A percentile compares a stretch with the other conserved stretches of the same genome.
Evolutionary conservation across 2,329 filamentous ascomycete species (phyloP).

Genomic region (Apiospora aurea): DNA sequence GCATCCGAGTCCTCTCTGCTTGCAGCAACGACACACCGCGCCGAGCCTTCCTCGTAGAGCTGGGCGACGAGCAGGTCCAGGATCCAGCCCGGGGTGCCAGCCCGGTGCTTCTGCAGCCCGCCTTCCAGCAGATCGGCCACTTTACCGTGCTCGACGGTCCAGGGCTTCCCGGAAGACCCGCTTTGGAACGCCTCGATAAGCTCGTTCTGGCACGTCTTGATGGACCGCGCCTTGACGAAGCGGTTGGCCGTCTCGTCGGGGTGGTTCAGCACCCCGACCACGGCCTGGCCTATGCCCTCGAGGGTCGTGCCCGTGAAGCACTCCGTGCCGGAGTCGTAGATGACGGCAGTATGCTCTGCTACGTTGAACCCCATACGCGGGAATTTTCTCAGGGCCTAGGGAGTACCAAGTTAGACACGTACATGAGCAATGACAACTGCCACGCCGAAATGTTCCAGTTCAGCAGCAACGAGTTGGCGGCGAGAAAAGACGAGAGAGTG

Average conservation of each 20-base stretch:
- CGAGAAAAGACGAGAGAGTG: background rate
- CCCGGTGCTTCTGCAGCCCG: slow-evolving; percentile 34
- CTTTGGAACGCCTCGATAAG: slow-evolving; percentile 38
- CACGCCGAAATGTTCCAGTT: too few relatives aligned
- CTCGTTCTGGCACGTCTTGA: slow-evolving; percentile 36
- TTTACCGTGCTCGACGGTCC: slow-evolving; percentile 33
- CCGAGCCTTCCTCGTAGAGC: slow-evolving; percentile 40
- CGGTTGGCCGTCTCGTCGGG: slow-evolving; percentile 34
- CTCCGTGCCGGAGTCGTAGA: slow-evolving; percentile 39
- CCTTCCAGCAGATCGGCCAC: slow-evolving; percentile 31
- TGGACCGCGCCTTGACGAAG: slow-evolving; percentile 39
- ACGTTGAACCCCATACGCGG: slow-evolving; percentile 41
- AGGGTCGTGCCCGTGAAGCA: slow-evolving; percentile 40
- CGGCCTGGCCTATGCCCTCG: slow-evolving; percentile 38
- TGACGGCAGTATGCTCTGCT: slow-evolving; percentile 32
- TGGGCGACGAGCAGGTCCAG: slow-evolving; percentile 41
- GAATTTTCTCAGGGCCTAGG: slow-evolving; percentile 33
- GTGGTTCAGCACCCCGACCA: slow-evolving; percentile 26
- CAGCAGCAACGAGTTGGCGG: too few relatives aligned
- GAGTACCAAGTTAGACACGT: background rate
- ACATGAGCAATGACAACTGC: background rate
- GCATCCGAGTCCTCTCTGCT: slow-evolving; percentile 35
- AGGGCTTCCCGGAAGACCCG: slow-evolving; percentile 28
- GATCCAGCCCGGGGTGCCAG: slow-evolving; percentile 35
- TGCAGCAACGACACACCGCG: slow-evolving; percentile 39